A percentile compares a stretch with the other conserved stretches of the same genome.
phyloP scores from a whole-genome alignment of 2,329 filamentous ascomycete species.

The Podosphaera xanthii region DNA sequence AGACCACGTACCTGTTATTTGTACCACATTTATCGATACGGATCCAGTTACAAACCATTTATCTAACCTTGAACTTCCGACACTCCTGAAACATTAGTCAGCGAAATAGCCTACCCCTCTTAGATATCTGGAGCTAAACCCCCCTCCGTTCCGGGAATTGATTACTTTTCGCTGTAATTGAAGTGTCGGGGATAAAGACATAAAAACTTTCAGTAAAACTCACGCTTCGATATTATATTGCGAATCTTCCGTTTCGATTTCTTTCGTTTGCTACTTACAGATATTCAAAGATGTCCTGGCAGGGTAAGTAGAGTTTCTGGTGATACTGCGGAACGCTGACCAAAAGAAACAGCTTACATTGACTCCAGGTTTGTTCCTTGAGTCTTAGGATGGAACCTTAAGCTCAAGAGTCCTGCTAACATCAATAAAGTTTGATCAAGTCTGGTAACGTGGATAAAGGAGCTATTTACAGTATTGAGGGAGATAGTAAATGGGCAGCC shows the following conservation, averaged over 20 bases:
- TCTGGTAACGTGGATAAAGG: conserved; percentile 62
- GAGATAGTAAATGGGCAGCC: conserved; percentile 59
- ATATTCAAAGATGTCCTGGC: conserved; percentile 42
- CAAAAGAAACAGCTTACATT: conserved; percentile 28
- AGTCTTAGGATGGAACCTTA: neutral
- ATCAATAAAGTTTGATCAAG: conserved; percentile 44
- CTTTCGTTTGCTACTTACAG: conserved; percentile 2
- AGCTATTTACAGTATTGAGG: conserved; percentile 61
- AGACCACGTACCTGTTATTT: no score
- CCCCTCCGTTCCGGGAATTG: neutral
- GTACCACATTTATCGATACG: neutral
- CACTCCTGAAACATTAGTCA: neutral
- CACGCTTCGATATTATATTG: neutral
- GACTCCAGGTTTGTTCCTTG: conserved; percentile 29
- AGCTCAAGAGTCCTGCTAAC: conserved; percentile 8
- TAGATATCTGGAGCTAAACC: neutral
- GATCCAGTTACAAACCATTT: neutral
- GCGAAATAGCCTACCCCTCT: neutral
- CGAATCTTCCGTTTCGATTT: conserved; percentile 2
- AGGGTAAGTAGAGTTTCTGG: conserved; percentile 29
- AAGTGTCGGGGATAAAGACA: neutral
- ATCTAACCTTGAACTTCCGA: neutral
- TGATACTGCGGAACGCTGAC: conserved; percentile 13
- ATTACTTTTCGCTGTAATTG: neutral
- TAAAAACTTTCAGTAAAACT: neutral